phyloP scores from a whole-genome alignment of 2,329 filamentous ascomycete genomes.

The Tolypocladium tundrense region DNA sequence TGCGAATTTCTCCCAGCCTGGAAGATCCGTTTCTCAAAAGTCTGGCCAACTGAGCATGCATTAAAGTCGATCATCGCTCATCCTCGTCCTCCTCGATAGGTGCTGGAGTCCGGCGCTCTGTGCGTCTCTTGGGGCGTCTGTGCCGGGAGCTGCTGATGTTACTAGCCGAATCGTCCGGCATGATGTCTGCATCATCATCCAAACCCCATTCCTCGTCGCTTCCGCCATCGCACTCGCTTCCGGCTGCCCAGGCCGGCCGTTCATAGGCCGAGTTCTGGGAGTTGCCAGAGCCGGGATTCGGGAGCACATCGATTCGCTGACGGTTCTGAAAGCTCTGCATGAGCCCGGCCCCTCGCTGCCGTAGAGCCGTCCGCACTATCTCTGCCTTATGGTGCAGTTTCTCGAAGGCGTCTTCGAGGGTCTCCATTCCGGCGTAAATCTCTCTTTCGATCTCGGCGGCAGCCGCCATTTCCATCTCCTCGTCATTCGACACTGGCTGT shows the following conservation, averaged over 20 bases:
- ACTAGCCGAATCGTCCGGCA: slow-evolving; percentile 71
- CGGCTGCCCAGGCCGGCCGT: slow-evolving; percentile 24
- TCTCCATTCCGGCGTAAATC: slow-evolving; percentile 91
- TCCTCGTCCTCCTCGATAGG: slow-evolving; percentile 64
- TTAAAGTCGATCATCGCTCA: slow-evolving; percentile 31
- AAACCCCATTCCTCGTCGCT: slow-evolving; percentile 50
- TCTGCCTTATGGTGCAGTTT: slow-evolving; percentile 80
- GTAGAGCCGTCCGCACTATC: slow-evolving; percentile 63
- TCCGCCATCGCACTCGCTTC: slow-evolving; percentile 35
- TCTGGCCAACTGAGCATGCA: no score
- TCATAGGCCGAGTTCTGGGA: slow-evolving; percentile 35
- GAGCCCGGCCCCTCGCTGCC: slow-evolving; percentile 73
- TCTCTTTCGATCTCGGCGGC: slow-evolving; percentile 87
- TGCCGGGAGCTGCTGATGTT: slow-evolving; percentile 66
- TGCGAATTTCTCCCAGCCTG: neutral
- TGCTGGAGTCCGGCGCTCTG: slow-evolving; percentile 61
- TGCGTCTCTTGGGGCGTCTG: slow-evolving; percentile 55
- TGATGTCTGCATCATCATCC: slow-evolving; percentile 51
- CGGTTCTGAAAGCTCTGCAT: slow-evolving; percentile 52
- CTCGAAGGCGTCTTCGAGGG: slow-evolving; percentile 88
- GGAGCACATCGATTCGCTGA: slow-evolving; percentile 44
- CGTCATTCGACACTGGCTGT: slow-evolving; percentile 72
- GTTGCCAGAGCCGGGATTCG: slow-evolving; percentile 35
- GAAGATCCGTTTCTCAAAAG: neutral
- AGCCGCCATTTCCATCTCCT: slow-evolving; percentile 85